Evolutionary conservation across 805 yeast genomes (phyloP), one percentile per base, ranked within the genome.

Genomic region (Candida ortonii): DNA sequence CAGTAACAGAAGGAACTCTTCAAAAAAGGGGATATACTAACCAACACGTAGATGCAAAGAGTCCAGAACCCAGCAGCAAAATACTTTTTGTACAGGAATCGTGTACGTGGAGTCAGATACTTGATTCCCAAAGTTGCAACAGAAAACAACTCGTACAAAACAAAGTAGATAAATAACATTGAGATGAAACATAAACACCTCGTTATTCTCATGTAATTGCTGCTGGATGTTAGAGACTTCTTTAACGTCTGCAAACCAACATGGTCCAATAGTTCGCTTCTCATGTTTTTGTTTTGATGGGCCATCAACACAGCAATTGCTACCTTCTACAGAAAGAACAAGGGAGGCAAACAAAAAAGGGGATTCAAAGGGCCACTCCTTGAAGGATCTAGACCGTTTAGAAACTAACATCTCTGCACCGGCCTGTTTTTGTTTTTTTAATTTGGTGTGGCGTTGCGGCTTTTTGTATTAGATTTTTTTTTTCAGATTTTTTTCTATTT

Each of bases 11-110:
- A 6, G 5, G 8, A 10, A 12, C 5, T 19, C 7, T n/a, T 4
- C 21, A 22, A 14, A 14, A 9, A 16, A 24, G 16, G 25, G 22
- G 27, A 26, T 8, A 13, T 17, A 36, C 55, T 22, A 36, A 52
- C 60, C 39, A 59, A 28, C 6, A 55, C 44, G 26, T 55, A 59
- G 22, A 57, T 39, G 17, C 60, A 57, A 6, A 59, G 40, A 4
- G 55, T 53, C 62, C 62, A 57, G 34, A 57, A 59, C 9, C 62
- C 60, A n/a, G 51, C 40, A 2, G 54, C 47, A 41, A 48, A 50
- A 27, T 47, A 46, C 12, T 34, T 34, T 17, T 53, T 48, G 36
- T 46, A 52, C 3, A 35, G 25, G 5, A 28, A 27, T 21, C 46
- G 36, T 3, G 50, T 47, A 15, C 51, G 42, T 2, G 61, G 61